Percentiles rank a stretch among this genome's conserved stretches.
These are phyloP conservation scores for Kernera saxatilis DNA, from an alignment of 345 rosid genomes.

Conservation along the genomic window DNA sequence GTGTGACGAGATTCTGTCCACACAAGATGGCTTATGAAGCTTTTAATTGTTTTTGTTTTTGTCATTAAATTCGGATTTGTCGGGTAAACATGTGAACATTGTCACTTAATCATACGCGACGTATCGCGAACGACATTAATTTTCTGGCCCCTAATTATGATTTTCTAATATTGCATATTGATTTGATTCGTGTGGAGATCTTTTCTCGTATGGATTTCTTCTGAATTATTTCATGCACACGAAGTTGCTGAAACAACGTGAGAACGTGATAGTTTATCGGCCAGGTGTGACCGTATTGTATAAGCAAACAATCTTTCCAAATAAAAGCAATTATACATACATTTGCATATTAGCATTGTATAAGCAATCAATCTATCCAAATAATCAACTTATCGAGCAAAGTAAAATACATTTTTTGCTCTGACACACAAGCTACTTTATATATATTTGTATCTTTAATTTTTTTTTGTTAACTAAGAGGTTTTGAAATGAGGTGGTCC, in stretches of 20 bases:
- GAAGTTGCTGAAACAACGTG: not conserved
- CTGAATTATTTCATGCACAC: slow-evolving; percentile 6
- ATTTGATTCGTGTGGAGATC: slow-evolving; percentile 6
- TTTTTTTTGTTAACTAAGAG: no score
- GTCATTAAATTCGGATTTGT: not conserved
- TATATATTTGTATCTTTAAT: not conserved
- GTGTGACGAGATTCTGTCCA: slow-evolving; percentile 4
- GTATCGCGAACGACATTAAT: not conserved
- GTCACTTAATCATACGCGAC: not conserved
- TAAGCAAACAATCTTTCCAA: no score
- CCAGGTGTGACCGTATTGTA: slow-evolving; percentile 7
- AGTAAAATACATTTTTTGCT: not conserved
- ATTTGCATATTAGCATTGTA: not conserved
- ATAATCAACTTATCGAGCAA: not conserved
- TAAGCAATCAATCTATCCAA: not conserved
- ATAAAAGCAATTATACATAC: not conserved
- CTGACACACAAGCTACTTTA: not conserved
- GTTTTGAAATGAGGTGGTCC: no score
- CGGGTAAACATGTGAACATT: slow-evolving; percentile 21
- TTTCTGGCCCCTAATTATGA: not conserved
- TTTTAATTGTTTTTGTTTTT: not conserved
- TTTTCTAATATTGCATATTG: not conserved
- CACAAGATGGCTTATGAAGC: not conserved
- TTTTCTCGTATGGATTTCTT: not conserved
- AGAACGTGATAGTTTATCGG: slow-evolving; percentile 8